Evolutionary conservation across 139 green algal genomes (phyloP).

Genomic region (Pseudopediastrum boryanum): DNA sequence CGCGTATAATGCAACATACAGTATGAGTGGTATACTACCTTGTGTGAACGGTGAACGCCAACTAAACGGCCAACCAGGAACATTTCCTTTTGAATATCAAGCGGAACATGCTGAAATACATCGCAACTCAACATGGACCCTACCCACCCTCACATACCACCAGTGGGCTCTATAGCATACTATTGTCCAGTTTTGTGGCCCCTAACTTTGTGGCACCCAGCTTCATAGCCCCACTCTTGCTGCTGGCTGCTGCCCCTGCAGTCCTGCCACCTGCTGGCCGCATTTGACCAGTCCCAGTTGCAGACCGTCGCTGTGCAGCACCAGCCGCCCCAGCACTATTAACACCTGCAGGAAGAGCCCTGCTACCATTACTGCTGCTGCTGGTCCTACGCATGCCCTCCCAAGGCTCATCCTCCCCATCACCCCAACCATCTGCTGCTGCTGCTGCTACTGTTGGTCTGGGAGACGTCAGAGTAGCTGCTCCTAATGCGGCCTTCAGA

Average conservation of each 20-base stretch:
- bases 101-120: too few relatives aligned
- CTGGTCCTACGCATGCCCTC: neutral
- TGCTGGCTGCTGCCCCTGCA: neutral
- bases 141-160: too few relatives aligned
- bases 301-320: neutral
- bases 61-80: too few relatives aligned
- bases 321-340: neutral
- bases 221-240: conserved; percentile 38
- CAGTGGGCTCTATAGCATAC: too few relatives aligned
- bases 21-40: too few relatives aligned
- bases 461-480: neutral
- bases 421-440: conserved; percentile 9
- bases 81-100: too few relatives aligned
- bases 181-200: conserved; percentile 29
- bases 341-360: neutral
- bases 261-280: neutral
- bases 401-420: conserved; percentile 10
- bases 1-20: too few relatives aligned
- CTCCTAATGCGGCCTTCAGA: neutral
- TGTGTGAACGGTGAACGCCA: too few relatives aligned
- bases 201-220: conserved; percentile 51
- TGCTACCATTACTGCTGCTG: conserved; percentile 3
- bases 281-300: neutral
- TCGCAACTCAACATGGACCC: too few relatives aligned
- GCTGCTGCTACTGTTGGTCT: conserved; percentile 7